These are phyloP conservation scores for Trichoderma gamsii DNA, from an alignment of 495 filamentous ascomycete species.

Conservation along the genomic window DNA sequence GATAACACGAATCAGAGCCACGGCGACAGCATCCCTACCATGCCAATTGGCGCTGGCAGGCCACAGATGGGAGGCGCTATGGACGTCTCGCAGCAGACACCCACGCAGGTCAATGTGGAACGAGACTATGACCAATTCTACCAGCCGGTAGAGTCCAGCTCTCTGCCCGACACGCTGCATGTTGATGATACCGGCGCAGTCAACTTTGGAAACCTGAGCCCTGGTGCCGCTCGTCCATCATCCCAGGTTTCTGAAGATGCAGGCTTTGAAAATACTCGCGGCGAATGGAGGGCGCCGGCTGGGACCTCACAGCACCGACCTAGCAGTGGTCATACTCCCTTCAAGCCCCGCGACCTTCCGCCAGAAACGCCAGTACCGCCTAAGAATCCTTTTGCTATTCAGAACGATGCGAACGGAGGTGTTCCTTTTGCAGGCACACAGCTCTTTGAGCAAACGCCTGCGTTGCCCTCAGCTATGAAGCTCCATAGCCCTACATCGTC, in stretches of 20 bases:
- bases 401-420: slow-evolving; percentile 23
- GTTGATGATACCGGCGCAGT: slow-evolving; percentile 32
- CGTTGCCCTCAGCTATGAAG: slow-evolving; percentile 34
- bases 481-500: slow-evolving; percentile 43
- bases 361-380: slow-evolving; percentile 41
- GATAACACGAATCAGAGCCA: neutral
- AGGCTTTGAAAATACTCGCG: slow-evolving; percentile 17
- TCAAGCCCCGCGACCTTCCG: slow-evolving; percentile 7
- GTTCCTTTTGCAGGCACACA: slow-evolving; percentile 37
- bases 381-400: slow-evolving; percentile 34
- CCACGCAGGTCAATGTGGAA: slow-evolving; percentile 18
- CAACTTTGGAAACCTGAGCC: slow-evolving; percentile 21
- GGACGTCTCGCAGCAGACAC: slow-evolving; percentile 19
- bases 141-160: neutral
- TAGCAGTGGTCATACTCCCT: slow-evolving; percentile 4
- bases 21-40: neutral
- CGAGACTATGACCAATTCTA: slow-evolving; percentile 15
- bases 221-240: neutral
- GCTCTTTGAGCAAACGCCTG: slow-evolving; percentile 41
- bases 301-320: slow-evolving; percentile 16
- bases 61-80: neutral
- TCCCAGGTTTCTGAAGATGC: slow-evolving; percentile 13
- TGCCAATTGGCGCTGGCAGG: neutral
- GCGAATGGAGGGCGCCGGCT: slow-evolving; percentile 23
- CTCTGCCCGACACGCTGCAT: slow-evolving; percentile 21